Conservation (phyloP, 2,329 filamentous ascomycete genomes). For the Pseudopyrenochaeta lycopersici region DNA sequence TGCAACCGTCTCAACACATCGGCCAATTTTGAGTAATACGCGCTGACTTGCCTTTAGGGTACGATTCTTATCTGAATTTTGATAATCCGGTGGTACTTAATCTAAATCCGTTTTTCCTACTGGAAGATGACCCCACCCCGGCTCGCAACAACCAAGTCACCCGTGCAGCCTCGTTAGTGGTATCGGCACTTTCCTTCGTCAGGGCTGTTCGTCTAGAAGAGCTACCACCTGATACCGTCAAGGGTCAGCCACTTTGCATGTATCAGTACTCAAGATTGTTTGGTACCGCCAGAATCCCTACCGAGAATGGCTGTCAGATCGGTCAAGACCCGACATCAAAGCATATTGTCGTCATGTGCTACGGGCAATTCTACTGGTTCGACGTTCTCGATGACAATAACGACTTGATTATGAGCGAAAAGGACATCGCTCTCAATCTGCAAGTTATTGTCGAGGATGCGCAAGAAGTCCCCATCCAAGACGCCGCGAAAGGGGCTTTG, state of each 20-base stretch:
- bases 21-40: slow-evolving; percentile 13
- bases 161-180: slow-evolving; percentile 87
- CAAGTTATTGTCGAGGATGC: slow-evolving; percentile 94
- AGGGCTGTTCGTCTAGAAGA: slow-evolving; percentile 93
- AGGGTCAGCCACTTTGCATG: slow-evolving; percentile 91
- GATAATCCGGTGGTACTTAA: slow-evolving; percentile 98
- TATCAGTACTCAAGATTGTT: slow-evolving; percentile 97
- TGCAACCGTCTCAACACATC: slow-evolving; percentile 3
- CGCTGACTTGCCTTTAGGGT: slow-evolving; percentile 69
- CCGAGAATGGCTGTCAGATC: slow-evolving; percentile 93
- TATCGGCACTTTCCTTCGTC: slow-evolving; percentile 91
- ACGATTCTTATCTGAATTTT: slow-evolving; percentile 97
- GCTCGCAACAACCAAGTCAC: slow-evolving; percentile 97
- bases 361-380: slow-evolving; percentile 99
- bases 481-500: slow-evolving; percentile 92
- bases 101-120: slow-evolving; percentile 94
- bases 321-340: slow-evolving; percentile 93
- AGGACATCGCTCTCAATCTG: slow-evolving; percentile 88
- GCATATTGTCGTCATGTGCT: slow-evolving; percentile 91
- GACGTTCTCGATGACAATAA: slow-evolving; percentile 94
- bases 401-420: slow-evolving; percentile 96
- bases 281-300: slow-evolving; percentile 92
- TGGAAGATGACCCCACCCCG: slow-evolving; percentile 97
- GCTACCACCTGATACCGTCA: slow-evolving; percentile 85
- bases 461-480: slow-evolving; percentile 85